Evolutionary conservation across 345 rosid genomes (phyloP).

Genomic region (Citropsis articulata): DNA sequence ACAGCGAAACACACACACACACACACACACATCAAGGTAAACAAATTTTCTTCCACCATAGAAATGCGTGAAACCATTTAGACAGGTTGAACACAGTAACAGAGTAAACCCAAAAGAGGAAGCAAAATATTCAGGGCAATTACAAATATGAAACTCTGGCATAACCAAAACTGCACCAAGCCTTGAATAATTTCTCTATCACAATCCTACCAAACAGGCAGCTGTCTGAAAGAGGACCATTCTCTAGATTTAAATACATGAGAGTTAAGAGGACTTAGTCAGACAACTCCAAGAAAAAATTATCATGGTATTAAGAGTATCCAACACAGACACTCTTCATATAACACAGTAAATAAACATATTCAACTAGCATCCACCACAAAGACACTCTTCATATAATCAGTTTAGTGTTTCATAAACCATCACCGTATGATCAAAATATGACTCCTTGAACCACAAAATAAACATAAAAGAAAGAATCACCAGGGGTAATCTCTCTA

Average conservation of each 20-base stretch:
- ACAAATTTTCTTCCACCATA: not conserved
- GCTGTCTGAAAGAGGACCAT: not conserved
- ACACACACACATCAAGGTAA: not conserved
- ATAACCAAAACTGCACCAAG: not conserved
- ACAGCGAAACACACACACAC: not conserved
- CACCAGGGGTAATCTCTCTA: not conserved
- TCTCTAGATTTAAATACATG: not conserved
- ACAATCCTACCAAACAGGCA: not conserved
- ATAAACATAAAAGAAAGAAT: not conserved
- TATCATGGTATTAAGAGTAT: not conserved
- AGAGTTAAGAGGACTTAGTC: constrained; percentile 4
- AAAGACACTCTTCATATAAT: not conserved
- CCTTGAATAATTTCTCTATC: not conserved
- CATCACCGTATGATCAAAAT: no score
- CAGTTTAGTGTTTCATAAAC: not conserved
- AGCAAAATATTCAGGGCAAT: not conserved
- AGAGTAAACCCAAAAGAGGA: not conserved
- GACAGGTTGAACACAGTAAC: not conserved
- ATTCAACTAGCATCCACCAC: not conserved
- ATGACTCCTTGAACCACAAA: not conserved
- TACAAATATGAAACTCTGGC: not conserved
- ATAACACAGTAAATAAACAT: not conserved
- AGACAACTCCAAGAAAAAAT: not conserved
- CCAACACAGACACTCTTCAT: not conserved
- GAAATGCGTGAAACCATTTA: not conserved